These are phyloP conservation scores for Pyrus communis DNA, from an alignment of 306 rosid species.

Conservation along the genomic window DNA sequence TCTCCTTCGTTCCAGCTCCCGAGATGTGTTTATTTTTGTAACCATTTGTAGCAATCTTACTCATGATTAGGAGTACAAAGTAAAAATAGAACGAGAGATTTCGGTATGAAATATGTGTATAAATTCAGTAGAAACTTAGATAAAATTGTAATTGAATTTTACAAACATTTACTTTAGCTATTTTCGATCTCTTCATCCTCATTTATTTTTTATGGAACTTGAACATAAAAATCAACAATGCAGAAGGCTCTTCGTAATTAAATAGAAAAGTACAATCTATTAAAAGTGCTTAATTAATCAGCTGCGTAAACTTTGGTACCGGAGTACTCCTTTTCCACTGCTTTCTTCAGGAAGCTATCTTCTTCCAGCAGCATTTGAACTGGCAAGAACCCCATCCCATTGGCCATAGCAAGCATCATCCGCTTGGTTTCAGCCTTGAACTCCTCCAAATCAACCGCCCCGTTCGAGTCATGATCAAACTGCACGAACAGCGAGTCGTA, in stretches of 20 bases:
- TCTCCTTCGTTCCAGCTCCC: conserved; percentile 53
- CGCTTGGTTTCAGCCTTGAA: no score
- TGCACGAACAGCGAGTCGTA: no score
- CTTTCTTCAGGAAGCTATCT: conserved; percentile 53
- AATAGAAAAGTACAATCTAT: neutral
- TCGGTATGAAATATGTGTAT: neutral
- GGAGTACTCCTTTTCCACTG: conserved; percentile 49
- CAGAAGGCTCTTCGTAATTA: neutral
- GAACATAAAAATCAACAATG: neutral
- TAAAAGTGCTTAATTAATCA: conserved; percentile 5
- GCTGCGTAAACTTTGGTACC: neutral
- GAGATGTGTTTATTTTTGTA: conserved; percentile 61
- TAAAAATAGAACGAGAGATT: neutral
- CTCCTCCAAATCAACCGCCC: no score
- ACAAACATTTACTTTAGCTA: neutral
- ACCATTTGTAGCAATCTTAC: neutral
- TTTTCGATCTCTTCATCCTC: no score
- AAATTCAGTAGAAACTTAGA: neutral
- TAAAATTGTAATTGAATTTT: neutral
- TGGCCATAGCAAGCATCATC: conserved; percentile 43
- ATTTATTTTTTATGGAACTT: neutral
- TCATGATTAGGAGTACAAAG: neutral
- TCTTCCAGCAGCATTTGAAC: conserved; percentile 65
- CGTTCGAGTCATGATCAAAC: no score
- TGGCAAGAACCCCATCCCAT: conserved; percentile 64